These are phyloP conservation scores for Jatropha multifida DNA, from an alignment of 441 rosid genomes.

Conservation along the genomic window DNA sequence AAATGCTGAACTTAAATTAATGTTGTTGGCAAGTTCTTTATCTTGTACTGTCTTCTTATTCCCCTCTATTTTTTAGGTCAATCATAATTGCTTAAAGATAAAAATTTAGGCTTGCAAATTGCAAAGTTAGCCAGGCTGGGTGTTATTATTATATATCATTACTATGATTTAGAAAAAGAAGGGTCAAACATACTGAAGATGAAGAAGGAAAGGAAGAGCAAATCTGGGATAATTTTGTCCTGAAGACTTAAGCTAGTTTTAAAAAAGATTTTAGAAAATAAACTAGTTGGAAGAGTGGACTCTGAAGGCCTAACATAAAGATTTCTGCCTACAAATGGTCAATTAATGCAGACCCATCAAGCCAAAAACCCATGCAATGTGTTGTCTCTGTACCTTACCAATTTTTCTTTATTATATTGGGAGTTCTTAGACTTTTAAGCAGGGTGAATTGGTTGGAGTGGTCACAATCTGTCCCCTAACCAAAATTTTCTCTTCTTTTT, in stretches of 20 bases:
- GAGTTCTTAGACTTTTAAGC: slow-evolving; percentile 5
- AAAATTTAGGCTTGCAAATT: background rate
- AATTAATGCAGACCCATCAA: background rate
- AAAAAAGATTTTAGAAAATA: background rate
- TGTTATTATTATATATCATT: slow-evolving; percentile 21
- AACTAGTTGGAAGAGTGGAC: background rate
- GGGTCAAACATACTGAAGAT: background rate
- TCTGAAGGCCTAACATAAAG: background rate
- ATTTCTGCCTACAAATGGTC: background rate
- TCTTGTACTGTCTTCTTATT: background rate
- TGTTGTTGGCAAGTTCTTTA: slow-evolving; percentile 4
- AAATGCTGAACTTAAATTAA: background rate
- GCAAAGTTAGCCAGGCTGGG: slow-evolving; percentile 18
- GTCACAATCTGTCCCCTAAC: slow-evolving; percentile 8
- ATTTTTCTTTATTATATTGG: background rate
- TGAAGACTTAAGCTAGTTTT: background rate
- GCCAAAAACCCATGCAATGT: background rate
- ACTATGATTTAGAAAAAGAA: slow-evolving; percentile 2
- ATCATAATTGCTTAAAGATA: slow-evolving; percentile 1
- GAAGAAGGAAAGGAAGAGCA: background rate
- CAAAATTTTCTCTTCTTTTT: background rate
- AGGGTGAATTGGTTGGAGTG: background rate
- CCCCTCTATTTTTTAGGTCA: slow-evolving; percentile 8
- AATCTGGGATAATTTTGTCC: background rate
- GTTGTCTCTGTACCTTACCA: background rate